Percentiles rank a stretch among this genome's conserved stretches.
Conservation (phyloP, 2,329 filamentous ascomycete genomes). For the Alternaria consortialis region DNA sequence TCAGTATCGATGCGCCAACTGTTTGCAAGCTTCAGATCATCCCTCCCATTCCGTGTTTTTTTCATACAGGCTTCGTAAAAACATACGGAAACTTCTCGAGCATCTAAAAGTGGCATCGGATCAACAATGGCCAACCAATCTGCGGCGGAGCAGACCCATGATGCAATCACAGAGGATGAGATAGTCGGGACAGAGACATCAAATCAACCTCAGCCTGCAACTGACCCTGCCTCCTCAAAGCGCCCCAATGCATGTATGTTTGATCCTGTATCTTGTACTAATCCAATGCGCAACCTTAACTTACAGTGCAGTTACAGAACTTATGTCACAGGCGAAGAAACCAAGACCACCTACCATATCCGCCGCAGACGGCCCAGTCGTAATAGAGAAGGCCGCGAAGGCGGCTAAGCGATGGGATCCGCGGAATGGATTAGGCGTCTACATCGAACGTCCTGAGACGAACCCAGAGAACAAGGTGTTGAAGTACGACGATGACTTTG, state of each 20-base stretch:
- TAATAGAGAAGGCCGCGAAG: constrained; percentile 27
- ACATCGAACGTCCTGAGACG: constrained; percentile 69
- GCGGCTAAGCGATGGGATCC: constrained; percentile 43
- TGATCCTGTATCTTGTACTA: not conserved
- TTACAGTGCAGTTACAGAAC: constrained; percentile 55
- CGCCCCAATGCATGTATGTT: constrained; percentile 52
- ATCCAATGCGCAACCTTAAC: constrained; percentile 20
- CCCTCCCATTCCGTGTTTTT: not conserved
- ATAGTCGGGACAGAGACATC: constrained; percentile 24
- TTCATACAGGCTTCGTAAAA: not conserved
- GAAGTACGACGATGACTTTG: constrained; percentile 72
- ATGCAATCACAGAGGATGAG: constrained; percentile 35
- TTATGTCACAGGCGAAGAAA: constrained; percentile 55
- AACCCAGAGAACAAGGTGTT: constrained; percentile 69
- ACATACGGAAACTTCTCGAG: not conserved
- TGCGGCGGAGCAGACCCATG: constrained; percentile 16
- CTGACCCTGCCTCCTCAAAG: constrained; percentile 24
- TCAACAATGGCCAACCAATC: not conserved
- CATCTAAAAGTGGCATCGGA: not conserved
- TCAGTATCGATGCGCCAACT: not conserved
- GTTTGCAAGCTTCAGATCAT: not conserved
- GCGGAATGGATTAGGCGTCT: constrained; percentile 71
- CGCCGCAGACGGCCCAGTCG: constrained; percentile 7
- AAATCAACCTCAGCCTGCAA: constrained; percentile 4
- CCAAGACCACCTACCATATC: constrained; percentile 35